These are phyloP conservation scores for Geosmithia putterillii DNA, from an alignment of 2,329 filamentous ascomycete species.

Conservation along the genomic window DNA sequence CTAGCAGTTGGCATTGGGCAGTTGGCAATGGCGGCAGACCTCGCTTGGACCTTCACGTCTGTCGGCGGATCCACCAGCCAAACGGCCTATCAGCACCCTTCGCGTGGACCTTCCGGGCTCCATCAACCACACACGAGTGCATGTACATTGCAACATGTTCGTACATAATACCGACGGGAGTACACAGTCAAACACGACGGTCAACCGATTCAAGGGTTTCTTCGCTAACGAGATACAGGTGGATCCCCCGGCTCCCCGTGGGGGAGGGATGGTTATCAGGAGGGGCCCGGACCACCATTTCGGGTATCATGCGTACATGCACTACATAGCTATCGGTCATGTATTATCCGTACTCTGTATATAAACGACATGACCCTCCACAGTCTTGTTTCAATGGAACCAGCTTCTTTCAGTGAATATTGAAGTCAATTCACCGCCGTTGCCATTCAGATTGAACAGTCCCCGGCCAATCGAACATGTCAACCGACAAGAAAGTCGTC, in stretches of 20 bases:
- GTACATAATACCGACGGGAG: no score
- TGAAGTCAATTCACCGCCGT: no score
- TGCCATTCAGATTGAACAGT: no score
- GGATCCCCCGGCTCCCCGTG: neutral
- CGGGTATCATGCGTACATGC: neutral
- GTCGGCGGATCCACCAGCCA: neutral
- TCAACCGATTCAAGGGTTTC: neutral
- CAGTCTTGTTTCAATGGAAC: no score
- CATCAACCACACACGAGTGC: neutral
- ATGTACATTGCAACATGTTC: no score
- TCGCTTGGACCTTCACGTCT: neutral
- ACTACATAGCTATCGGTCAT: no score
- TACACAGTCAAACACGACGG: neutral
- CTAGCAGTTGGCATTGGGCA: no score
- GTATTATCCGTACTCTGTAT: no score
- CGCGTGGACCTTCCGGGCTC: neutral
- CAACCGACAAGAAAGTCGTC: neutral
- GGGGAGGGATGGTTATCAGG: neutral
- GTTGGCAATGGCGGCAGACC: no score
- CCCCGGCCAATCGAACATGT: no score
- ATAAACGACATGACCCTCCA: no score
- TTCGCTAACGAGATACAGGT: neutral
- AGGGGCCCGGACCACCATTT: neutral
- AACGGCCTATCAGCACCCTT: neutral
- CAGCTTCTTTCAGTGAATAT: no score